Evolutionary conservation across 2,329 filamentous ascomycete genomes (phyloP).

Genomic region (Ploettnerulaceae sp.): DNA sequence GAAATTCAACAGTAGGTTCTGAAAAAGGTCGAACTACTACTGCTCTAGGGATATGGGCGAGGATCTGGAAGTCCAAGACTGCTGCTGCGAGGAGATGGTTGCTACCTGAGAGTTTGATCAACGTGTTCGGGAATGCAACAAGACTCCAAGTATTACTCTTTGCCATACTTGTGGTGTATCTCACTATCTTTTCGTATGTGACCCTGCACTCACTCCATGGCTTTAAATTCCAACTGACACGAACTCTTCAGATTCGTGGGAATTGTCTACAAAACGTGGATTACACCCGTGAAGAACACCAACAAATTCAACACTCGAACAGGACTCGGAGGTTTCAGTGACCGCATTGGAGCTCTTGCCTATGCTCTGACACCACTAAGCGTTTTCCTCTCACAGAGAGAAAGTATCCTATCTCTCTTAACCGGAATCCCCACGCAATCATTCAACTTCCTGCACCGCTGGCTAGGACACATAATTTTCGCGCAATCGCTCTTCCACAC

Average conservation of each 20-base stretch:
- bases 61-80: constrained; percentile 1
- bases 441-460: constrained; percentile 74
- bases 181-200: constrained; percentile 57
- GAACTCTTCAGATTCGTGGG: constrained; percentile 47
- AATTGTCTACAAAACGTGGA: constrained; percentile 63
- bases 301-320: constrained; percentile 57
- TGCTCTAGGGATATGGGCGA: not conserved
- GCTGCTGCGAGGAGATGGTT: constrained; percentile 39
- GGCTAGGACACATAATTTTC: constrained; percentile 70
- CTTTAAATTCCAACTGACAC: not conserved
- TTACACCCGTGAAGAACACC: constrained; percentile 59
- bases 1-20: not conserved
- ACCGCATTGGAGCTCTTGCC: constrained; percentile 65
- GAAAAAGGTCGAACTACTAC: constrained; percentile 18
- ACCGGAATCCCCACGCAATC: constrained; percentile 72
- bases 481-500: constrained; percentile 65
- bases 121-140: constrained; percentile 62
- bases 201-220: not conserved
- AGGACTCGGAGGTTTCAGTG: constrained; percentile 61
- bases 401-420: constrained; percentile 63
- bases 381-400: constrained; percentile 61
- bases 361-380: constrained; percentile 71
- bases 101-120: constrained; percentile 53
- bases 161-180: constrained; percentile 52
- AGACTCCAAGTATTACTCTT: constrained; percentile 63